These are phyloP conservation scores for Bjerkandera adusta DNA, from an alignment of 1,284 basidiomycete genomes.

Conservation along the genomic window DNA sequence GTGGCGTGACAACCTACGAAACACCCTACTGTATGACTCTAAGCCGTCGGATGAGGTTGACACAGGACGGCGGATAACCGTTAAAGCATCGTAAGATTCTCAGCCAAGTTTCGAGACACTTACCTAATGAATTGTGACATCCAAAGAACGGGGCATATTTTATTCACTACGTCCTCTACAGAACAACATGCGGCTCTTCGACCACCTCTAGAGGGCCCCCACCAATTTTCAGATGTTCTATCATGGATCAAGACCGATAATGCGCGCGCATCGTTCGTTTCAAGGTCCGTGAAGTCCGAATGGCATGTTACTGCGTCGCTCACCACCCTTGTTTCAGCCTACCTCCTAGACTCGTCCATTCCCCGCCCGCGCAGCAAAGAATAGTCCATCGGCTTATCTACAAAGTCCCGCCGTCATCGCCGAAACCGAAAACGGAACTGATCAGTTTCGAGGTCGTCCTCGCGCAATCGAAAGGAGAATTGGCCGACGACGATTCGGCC, in stretches of 20 bases:
- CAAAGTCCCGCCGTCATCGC: conserved; percentile 29
- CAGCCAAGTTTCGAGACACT: conserved; percentile 6
- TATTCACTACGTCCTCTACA: conserved; percentile 40
- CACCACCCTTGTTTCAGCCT: too few species aligned
- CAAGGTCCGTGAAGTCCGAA: conserved; percentile 42
- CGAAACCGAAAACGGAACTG: conserved; percentile 10
- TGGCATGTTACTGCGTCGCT: too few species aligned
- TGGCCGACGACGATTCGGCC: not conserved
- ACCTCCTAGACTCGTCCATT: conserved; percentile 39
- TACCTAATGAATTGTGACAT: not conserved
- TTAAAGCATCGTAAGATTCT: conserved; percentile 49
- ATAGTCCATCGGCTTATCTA: conserved; percentile 58
- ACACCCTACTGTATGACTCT: too few species aligned
- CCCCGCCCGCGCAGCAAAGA: conserved; percentile 35
- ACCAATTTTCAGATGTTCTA: conserved; percentile 41
- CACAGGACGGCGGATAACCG: conserved; percentile 16
- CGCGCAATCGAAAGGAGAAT: conserved; percentile 17
- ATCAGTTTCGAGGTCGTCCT: conserved; percentile 29
- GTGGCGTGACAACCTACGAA: too few species aligned
- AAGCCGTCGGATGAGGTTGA: not conserved
- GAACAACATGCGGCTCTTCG: conserved; percentile 37
- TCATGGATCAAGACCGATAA: conserved; percentile 43
- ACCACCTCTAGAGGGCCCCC: conserved; percentile 50
- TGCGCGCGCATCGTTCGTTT: conserved; percentile 43
- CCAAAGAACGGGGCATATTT: conserved; percentile 56